Evolutionary conservation across 2,329 filamentous ascomycete genomes (phyloP).

Genomic region (Amesomyces nigricolor): DNA sequence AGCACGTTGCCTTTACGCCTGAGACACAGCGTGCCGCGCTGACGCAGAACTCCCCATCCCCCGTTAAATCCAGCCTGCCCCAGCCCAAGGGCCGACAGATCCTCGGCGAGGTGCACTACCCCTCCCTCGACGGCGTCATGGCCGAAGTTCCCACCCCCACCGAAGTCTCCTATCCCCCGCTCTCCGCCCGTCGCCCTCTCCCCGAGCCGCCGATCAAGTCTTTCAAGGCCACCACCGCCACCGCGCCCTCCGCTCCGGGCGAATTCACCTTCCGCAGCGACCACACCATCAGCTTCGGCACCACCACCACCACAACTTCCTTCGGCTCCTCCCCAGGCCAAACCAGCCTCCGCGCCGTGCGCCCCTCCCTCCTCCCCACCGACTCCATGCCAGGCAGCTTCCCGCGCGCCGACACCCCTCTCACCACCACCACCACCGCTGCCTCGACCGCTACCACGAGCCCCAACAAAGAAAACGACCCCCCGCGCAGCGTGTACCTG

Average conservation of each 20-base stretch:
- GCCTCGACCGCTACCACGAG: slow-evolving; percentile 21
- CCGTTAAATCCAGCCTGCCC: slow-evolving; percentile 45
- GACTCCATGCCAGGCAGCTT: slow-evolving; percentile 52
- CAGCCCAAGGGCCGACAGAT: slow-evolving; percentile 26
- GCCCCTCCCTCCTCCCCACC: slow-evolving; percentile 43
- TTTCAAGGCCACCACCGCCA: slow-evolving; percentile 16
- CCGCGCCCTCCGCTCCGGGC: slow-evolving; percentile 43
- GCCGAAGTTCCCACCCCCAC: slow-evolving; percentile 27
- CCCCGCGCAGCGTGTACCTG: slow-evolving; percentile 34
- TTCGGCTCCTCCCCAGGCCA: slow-evolving; percentile 57
- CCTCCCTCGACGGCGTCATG: slow-evolving; percentile 31
- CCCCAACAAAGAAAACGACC: slow-evolving; percentile 52
- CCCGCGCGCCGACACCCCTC: slow-evolving; percentile 27
- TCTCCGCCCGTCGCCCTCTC: slow-evolving; percentile 23
- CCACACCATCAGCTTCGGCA: slow-evolving; percentile 55
- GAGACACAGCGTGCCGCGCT: slow-evolving; percentile 51
- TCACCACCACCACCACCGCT: slow-evolving; percentile 20
- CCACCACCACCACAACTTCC: slow-evolving; percentile 41
- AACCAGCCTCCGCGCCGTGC: slow-evolving; percentile 55
- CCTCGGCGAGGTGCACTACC: slow-evolving; percentile 31
- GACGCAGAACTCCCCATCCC: slow-evolving; percentile 50
- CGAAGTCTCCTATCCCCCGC: slow-evolving; percentile 24
- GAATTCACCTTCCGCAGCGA: slow-evolving; percentile 62
- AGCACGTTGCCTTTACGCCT: slow-evolving; percentile 76
- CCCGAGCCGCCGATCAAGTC: slow-evolving; percentile 27